Percentiles rank a stretch among this genome's conserved stretches.
phyloP scores from a whole-genome alignment of 2,329 filamentous ascomycete species.

The Fusarium sp. region DNA sequence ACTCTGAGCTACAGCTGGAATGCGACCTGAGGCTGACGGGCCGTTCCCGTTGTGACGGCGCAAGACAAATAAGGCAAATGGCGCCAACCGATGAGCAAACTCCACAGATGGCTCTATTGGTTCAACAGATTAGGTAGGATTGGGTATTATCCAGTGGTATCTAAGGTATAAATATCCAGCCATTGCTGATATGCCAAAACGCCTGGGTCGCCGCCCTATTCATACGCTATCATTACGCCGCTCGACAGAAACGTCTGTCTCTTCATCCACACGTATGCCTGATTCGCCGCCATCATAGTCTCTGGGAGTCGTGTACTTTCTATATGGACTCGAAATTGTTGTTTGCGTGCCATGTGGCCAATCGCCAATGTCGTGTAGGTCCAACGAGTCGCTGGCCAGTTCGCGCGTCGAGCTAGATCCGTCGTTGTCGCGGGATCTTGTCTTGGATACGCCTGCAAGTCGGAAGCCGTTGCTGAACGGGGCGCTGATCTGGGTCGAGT shows the following conservation, averaged over 20 bases:
- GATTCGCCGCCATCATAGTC: conserved; percentile 22
- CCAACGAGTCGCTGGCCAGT: conserved; percentile 7
- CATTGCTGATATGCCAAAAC: conserved; percentile 14
- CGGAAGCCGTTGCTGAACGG: conserved; percentile 34
- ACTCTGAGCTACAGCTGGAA: background rate
- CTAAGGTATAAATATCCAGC: conserved; percentile 7
- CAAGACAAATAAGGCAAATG: background rate
- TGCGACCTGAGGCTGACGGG: conserved; percentile 8
- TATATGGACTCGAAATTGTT: conserved; percentile 27
- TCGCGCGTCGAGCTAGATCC: conserved; percentile 34
- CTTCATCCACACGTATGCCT: conserved; percentile 25
- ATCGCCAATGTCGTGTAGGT: conserved; percentile 24
- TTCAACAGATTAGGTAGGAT: conserved; percentile 1
- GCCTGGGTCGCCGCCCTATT: conserved; percentile 28
- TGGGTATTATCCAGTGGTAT: conserved; percentile 27
- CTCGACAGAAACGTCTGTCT: conserved; percentile 22
- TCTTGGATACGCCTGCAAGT: conserved; percentile 23
- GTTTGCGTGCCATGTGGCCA: conserved; percentile 27
- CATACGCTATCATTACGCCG: conserved; percentile 24
- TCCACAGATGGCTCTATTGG: background rate
- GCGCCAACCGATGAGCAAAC: background rate
- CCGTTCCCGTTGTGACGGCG: conserved; percentile 10
- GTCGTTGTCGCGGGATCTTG: conserved; percentile 19
- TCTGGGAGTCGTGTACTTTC: conserved; percentile 29
- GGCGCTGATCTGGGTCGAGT: conserved; percentile 15